Conservation (phyloP, 202 grass and related monocot species). For the Carex arenaria region DNA sequence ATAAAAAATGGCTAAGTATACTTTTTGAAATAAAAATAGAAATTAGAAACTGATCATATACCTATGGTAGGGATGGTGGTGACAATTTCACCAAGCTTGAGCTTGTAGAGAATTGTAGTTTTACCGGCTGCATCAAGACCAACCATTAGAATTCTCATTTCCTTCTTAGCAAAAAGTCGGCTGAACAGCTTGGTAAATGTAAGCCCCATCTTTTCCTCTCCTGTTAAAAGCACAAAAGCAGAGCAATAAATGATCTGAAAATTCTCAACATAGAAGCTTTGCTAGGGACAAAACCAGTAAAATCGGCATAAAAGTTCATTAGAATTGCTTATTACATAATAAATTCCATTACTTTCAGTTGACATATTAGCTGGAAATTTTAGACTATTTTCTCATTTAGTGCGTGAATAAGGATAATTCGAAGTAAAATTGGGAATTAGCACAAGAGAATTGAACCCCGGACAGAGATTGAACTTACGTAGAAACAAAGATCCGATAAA, state of each 20-base stretch:
- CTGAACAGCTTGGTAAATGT: slow-evolving; percentile 90
- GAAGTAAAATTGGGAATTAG: neutral
- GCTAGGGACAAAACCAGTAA: neutral
- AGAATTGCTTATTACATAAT: neutral
- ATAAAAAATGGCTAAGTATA: neutral
- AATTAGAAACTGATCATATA: slow-evolving; percentile 7
- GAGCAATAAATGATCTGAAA: neutral
- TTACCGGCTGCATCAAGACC: slow-evolving; percentile 94
- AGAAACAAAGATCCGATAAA: neutral
- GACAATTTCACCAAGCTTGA: slow-evolving; percentile 95
- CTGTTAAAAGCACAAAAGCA: slow-evolving; percentile 19
- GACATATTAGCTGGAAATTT: neutral
- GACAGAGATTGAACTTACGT: neutral
- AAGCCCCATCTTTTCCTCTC: slow-evolving; percentile 63
- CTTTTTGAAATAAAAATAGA: neutral
- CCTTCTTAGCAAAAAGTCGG: slow-evolving; percentile 86
- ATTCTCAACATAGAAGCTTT: neutral
- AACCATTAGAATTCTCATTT: slow-evolving; percentile 94
- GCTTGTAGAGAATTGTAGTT: slow-evolving; percentile 97
- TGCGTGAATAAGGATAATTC: neutral
- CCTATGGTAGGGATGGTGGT: slow-evolving; percentile 92
- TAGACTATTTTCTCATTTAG: neutral
- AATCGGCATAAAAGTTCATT: neutral
- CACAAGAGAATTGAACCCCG: neutral
- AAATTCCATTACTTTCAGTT: neutral